A percentile compares a stretch with the other conserved stretches of the same genome.
These are phyloP conservation scores for Viscum album DNA, from an alignment of 177 flowering plant species.

Conservation along the genomic window DNA sequence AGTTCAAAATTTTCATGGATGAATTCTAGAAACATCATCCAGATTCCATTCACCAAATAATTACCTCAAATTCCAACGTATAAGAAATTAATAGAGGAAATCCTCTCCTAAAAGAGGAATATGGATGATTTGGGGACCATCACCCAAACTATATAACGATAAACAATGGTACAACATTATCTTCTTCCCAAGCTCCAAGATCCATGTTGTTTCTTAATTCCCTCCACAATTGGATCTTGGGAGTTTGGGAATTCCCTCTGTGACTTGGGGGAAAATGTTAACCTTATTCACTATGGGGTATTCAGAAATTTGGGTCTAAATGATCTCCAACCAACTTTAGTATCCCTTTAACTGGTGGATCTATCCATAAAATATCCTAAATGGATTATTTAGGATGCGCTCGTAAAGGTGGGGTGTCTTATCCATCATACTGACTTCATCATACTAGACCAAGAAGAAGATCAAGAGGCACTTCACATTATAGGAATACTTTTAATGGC, in stretches of 20 bases:
- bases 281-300: background rate
- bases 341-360: background rate
- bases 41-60: background rate
- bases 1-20: slow-evolving; percentile 19
- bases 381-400: background rate
- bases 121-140: background rate
- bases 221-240: background rate
- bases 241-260: background rate
- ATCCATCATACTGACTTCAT: background rate
- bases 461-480: background rate
- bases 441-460: background rate
- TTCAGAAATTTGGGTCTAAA: background rate
- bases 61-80: background rate
- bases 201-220: background rate
- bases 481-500: background rate
- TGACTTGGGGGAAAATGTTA: background rate
- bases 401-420: background rate
- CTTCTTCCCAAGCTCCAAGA: background rate
- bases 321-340: background rate
- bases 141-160: background rate
- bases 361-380: background rate
- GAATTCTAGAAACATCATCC: slow-evolving; percentile 14
- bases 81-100: background rate
- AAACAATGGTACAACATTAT: background rate
- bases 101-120: background rate